Base-by-base conservation (phyloP, 2,329 filamentous ascomycete genomes). In the Exophiala sp. region DNA sequence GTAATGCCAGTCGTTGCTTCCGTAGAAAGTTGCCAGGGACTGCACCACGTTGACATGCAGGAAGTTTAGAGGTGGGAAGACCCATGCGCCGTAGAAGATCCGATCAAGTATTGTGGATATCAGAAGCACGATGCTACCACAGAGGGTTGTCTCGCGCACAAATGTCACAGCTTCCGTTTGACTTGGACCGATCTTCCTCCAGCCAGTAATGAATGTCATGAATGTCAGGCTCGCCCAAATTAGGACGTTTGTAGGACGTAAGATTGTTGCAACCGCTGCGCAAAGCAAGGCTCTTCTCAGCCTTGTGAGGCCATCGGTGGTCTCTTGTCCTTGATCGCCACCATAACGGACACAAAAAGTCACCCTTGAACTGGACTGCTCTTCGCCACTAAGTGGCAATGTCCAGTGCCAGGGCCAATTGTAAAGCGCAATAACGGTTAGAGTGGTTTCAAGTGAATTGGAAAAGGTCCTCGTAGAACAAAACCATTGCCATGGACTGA, bases 401-500 rank as follows among this genome's bases (percentile, higher is more conserved):
- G 85, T 76, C 70, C 89, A 79, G 53, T 83, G 76, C 91, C 94
- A 97, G 10, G 94, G 92, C 88, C 90, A 97, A 63, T 85, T 82
- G 67, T 84, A 84, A 42, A 97, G 75, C 1, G 91, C 92, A 64
- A 84, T 78, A 55, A 88, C 78, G 3, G 92, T 96, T 62, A 99
- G 74, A 0, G 88, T 88, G n/a, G 87, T 90, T 75, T 99, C 94
- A 3, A 97, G 76, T 48, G 86, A 94, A 72, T 99, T 99, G 50
- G 92, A 96, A 66, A 99, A 87, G 1, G 94, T 96, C 43, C 94
- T 82, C 0, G 91, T 92, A 1, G 91, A 94, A 72, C 87, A 94
- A 72, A 94, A 97, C 89, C 89, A 97, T 69, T 96, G 90, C 91
- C 94, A 99, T 5, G 94, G 89, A 70, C 85, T 95, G 65, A 85